Evolutionary conservation across 1,284 basidiomycete genomes (phyloP).

Genomic region (Quambalaria eucalypti): DNA sequence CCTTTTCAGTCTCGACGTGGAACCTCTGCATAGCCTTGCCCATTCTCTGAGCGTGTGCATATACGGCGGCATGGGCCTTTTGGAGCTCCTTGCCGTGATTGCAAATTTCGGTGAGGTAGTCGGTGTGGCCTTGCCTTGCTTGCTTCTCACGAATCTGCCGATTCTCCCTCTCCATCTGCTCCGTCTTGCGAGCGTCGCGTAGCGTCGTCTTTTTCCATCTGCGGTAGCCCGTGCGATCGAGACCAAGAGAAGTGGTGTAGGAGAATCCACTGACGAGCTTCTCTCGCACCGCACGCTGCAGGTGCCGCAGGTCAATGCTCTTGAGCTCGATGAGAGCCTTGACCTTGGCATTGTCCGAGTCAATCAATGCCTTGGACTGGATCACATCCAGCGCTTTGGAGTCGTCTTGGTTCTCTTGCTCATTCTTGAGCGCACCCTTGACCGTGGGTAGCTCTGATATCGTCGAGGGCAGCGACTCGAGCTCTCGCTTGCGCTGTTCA

Average conservation of each 20-base stretch:
- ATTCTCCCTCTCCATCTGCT: constrained; percentile 82
- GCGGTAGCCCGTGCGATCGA: constrained; percentile 82
- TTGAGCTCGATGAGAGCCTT: constrained; percentile 90
- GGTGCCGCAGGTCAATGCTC: constrained; percentile 76
- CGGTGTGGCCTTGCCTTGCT: constrained; percentile 91
- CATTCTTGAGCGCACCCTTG: constrained; percentile 13
- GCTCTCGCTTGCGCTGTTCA: constrained; percentile 76
- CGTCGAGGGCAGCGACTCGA: constrained; percentile 73
- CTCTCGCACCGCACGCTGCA: constrained; percentile 76
- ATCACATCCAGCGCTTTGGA: constrained; percentile 9
- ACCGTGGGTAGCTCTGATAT: constrained; percentile 50
- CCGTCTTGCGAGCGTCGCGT: constrained; percentile 81
- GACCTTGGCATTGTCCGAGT: constrained; percentile 59
- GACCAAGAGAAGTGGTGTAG: constrained; percentile 77
- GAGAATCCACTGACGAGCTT: constrained; percentile 77
- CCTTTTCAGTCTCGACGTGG: constrained; percentile 53
- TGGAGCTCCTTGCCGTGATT: constrained; percentile 70
- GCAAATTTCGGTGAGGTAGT: constrained; percentile 81
- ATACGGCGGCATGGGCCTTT: constrained; percentile 57
- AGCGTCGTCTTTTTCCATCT: constrained; percentile 76
- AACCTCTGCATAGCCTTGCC: constrained; percentile 51
- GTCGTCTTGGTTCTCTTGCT: constrained; percentile 18
- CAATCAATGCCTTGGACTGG: background rate
- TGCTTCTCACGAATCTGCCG: constrained; percentile 82
- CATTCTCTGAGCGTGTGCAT: constrained; percentile 50